phyloP scores from a whole-genome alignment of 2,329 filamentous ascomycete species.

The Ophiostoma quercus region DNA sequence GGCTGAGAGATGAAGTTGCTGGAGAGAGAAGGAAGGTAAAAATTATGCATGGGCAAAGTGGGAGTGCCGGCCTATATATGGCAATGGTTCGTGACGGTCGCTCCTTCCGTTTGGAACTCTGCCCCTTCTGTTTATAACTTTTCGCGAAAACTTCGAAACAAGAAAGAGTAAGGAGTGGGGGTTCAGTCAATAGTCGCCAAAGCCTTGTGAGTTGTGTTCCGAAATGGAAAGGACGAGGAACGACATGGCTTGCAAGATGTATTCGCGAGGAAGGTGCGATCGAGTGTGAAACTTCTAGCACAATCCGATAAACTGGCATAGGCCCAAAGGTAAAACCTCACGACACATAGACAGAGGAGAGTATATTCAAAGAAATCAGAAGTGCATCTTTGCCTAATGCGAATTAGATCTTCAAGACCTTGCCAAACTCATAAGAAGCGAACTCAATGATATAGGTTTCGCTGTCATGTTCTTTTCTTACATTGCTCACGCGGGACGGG shows the following conservation, averaged over 20 bases:
- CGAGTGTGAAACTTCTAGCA: neutral
- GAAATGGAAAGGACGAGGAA: neutral
- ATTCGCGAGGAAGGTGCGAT: neutral
- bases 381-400: neutral
- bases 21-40: neutral
- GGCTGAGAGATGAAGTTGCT: neutral
- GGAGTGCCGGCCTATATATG: slow-evolving; percentile 1
- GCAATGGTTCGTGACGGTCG: neutral
- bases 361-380: neutral
- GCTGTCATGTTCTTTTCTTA: neutral
- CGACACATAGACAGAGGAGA: neutral
- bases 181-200: neutral
- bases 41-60: neutral
- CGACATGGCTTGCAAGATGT: neutral
- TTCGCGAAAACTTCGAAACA: neutral
- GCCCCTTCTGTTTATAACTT: neutral
- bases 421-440: neutral
- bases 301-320: neutral
- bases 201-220: neutral
- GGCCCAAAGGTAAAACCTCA: neutral
- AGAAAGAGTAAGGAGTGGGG: neutral
- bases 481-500: neutral
- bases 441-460: neutral
- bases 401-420: neutral
- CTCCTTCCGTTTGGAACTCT: neutral